These are phyloP conservation scores for Aspergillus pseudoterreus DNA, from an alignment of 2,329 filamentous ascomycete species.

Conservation along the genomic window DNA sequence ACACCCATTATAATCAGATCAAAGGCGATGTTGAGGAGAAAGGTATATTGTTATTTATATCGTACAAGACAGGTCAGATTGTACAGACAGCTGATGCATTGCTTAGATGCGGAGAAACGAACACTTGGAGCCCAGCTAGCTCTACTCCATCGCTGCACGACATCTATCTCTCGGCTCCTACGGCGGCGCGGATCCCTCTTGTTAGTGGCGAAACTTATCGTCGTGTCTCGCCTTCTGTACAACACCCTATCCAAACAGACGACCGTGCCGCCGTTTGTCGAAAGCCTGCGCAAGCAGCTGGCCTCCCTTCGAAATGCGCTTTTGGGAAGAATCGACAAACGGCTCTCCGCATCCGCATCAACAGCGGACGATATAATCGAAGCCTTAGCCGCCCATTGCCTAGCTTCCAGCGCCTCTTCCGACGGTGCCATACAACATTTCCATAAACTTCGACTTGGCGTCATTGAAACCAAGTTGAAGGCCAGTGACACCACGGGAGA, in stretches of 20 bases:
- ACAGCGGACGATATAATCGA: slow-evolving; percentile 57
- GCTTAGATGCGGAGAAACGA: slow-evolving; percentile 38
- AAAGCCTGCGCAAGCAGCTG: slow-evolving; percentile 62
- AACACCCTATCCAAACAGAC: slow-evolving; percentile 63
- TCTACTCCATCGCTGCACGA: slow-evolving; percentile 55
- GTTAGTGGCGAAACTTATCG: slow-evolving; percentile 65
- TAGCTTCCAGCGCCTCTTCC: slow-evolving; percentile 75
- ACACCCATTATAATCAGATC: slow-evolving; percentile 52
- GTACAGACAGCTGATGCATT: slow-evolving; percentile 17
- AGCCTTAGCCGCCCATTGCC: slow-evolving; percentile 74
- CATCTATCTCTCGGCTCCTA: slow-evolving; percentile 51
- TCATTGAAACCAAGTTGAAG: slow-evolving; percentile 62
- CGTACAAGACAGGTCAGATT: background rate
- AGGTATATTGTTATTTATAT: slow-evolving; percentile 19
- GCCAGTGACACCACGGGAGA: slow-evolving; percentile 46
- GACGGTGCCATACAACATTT: slow-evolving; percentile 78
- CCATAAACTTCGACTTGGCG: slow-evolving; percentile 66
- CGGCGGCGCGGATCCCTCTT: slow-evolving; percentile 50
- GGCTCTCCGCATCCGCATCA: slow-evolving; percentile 43
- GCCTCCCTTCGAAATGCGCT: slow-evolving; percentile 61
- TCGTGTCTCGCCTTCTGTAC: slow-evolving; percentile 70
- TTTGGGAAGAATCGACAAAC: slow-evolving; percentile 60
- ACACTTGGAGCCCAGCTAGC: slow-evolving; percentile 55
- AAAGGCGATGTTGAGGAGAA: slow-evolving; percentile 32
- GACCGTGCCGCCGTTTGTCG: slow-evolving; percentile 51